Conservation (phyloP, 441 rosid genomes). For the Brassica balearica region DNA sequence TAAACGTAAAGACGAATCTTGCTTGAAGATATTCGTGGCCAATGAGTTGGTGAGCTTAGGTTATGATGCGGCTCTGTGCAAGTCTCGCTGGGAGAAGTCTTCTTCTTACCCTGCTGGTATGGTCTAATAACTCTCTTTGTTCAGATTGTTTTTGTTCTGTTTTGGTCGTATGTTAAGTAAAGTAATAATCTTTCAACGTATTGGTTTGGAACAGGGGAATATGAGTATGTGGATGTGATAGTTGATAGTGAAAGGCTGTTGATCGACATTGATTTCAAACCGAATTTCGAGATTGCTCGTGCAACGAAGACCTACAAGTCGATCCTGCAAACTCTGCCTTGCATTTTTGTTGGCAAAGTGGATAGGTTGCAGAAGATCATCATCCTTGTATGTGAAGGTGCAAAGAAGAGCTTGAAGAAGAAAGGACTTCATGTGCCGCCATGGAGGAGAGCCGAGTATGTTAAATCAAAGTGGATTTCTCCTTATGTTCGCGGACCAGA, state of each 20-base stretch:
- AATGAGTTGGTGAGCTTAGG: constrained; percentile 67
- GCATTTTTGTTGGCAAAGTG: constrained; percentile 68
- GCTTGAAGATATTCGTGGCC: constrained; percentile 54
- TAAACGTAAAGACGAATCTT: constrained; percentile 58
- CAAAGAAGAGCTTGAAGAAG: constrained; percentile 78
- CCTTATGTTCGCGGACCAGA: constrained; percentile 49
- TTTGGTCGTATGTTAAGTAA: not conserved
- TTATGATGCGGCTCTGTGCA: constrained; percentile 79
- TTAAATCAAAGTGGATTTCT: constrained; percentile 82
- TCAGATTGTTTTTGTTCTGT: not conserved
- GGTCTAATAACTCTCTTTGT: not conserved
- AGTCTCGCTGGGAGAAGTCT: constrained; percentile 82
- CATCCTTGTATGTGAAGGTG: constrained; percentile 64
- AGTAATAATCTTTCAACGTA: not conserved
- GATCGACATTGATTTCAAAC: constrained; percentile 79
- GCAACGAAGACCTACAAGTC: constrained; percentile 76
- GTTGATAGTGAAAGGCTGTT: constrained; percentile 62
- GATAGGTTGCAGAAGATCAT: constrained; percentile 80
- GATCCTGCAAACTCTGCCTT: constrained; percentile 67
- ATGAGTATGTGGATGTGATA: constrained; percentile 78
- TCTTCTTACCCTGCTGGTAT: constrained; percentile 76
- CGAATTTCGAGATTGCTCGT: constrained; percentile 86
- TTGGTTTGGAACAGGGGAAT: constrained; percentile 60
- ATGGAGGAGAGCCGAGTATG: constrained; percentile 83
- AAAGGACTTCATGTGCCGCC: constrained; percentile 89